Conservation (phyloP, 768 basidiomycete species). For the Omphalotus guepiniiformis region DNA sequence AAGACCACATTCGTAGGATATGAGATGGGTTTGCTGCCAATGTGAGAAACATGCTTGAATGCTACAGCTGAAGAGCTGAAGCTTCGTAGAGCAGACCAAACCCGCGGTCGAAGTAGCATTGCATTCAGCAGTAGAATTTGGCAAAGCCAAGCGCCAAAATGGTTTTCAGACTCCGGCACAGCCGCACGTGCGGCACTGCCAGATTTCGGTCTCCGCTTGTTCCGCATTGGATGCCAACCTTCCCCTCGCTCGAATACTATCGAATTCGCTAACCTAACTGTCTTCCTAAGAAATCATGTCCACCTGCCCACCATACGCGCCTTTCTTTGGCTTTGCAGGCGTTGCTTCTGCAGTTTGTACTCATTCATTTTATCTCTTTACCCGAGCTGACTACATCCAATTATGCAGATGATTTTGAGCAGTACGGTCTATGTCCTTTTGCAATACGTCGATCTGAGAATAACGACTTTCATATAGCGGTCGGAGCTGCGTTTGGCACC, state of each 20-base stretch:
- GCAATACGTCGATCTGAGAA: background rate
- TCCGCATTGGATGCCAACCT: conserved; percentile 13
- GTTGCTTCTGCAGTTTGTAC: conserved; percentile 83
- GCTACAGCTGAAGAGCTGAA: conserved; percentile 50
- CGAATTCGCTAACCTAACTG: background rate
- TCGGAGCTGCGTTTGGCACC: conserved; percentile 95
- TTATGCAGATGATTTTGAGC: conserved; percentile 87
- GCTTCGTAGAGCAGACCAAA: background rate
- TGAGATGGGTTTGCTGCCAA: conserved; percentile 56
- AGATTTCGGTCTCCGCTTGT: background rate
- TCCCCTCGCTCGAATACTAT: background rate
- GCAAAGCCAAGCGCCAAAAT: background rate
- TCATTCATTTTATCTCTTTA: conserved; percentile 1
- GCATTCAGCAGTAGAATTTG: background rate
- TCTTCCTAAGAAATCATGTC: conserved; percentile 36
- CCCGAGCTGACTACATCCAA: background rate
- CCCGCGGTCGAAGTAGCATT: background rate
- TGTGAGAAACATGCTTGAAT: conserved; percentile 59
- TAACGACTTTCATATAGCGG: conserved; percentile 41
- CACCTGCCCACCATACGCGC: conserved; percentile 87
- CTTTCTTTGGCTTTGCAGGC: conserved; percentile 97
- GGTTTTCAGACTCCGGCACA: background rate
- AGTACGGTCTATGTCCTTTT: conserved; percentile 47
- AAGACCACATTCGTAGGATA: conserved; percentile 40
- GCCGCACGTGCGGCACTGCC: too few species aligned